phyloP scores from a whole-genome alignment of 2,329 filamentous ascomycete genomes.

The Cladosporium sp. region DNA sequence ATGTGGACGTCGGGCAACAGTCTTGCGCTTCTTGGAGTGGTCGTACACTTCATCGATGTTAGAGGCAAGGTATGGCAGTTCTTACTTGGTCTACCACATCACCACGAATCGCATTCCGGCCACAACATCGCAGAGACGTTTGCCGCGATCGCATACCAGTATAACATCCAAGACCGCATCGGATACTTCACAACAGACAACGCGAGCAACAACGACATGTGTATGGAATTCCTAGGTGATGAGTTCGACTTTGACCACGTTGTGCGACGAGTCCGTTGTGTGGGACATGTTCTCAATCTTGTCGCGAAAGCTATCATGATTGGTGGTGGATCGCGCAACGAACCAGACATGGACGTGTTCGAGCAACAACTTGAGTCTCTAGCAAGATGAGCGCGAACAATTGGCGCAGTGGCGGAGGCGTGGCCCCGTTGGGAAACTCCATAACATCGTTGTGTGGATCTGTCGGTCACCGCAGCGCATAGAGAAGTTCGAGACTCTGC shows the following conservation, averaged over 20 bases:
- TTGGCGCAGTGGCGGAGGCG: background rate
- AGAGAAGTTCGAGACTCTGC: background rate
- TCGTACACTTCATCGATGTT: constrained; percentile 22
- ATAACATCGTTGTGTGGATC: background rate
- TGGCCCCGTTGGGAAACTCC: background rate
- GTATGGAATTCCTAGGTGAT: constrained; percentile 9
- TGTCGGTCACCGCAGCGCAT: background rate
- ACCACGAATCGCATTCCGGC: constrained; percentile 17
- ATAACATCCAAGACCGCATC: too few relatives aligned
- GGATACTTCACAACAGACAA: constrained; percentile 25
- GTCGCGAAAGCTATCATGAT: background rate
- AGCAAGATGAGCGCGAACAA: background rate
- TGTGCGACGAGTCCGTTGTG: constrained; percentile 18
- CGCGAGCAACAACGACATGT: constrained; percentile 23
- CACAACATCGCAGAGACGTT: too few relatives aligned
- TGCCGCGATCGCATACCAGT: too few relatives aligned
- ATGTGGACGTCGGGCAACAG: constrained; percentile 25
- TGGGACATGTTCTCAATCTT: constrained; percentile 23
- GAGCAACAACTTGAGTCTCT: too few relatives aligned
- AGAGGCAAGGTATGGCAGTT: constrained; percentile 14
- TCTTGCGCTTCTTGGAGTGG: constrained; percentile 21
- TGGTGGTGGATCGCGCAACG: too few relatives aligned
- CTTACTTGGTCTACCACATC: constrained; percentile 20
- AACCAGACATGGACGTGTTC: too few relatives aligned
- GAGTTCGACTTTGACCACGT: constrained; percentile 16